Evolutionary conservation across 1,284 basidiomycete species (phyloP).

Genomic region (Puccinia hordei): DNA sequence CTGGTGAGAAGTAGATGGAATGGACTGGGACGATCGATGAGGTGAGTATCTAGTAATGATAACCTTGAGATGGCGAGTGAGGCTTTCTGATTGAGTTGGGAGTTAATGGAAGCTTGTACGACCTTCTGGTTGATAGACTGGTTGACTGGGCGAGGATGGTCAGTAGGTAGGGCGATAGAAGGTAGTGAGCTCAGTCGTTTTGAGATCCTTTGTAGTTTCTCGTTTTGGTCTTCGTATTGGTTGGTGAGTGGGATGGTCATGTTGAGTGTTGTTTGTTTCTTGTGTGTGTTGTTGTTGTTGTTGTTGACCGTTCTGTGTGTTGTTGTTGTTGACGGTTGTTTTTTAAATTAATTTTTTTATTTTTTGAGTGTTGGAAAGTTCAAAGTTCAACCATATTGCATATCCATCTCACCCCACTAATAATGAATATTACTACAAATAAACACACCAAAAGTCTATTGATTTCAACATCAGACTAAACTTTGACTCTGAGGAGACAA

Average conservation of each 20-base stretch:
- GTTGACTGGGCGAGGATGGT: slow-evolving; percentile 77
- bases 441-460: too few relatives aligned
- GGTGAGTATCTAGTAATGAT: slow-evolving; percentile 69
- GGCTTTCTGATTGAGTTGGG: slow-evolving; percentile 59
- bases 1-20: slow-evolving; percentile 90
- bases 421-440: too few relatives aligned
- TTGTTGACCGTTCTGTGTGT: too few relatives aligned
- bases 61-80: slow-evolving; percentile 66
- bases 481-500: too few relatives aligned
- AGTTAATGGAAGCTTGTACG: slow-evolving; percentile 68
- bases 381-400: too few relatives aligned
- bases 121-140: slow-evolving; percentile 68
- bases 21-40: slow-evolving; percentile 67
- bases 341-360: too few relatives aligned
- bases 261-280: too few relatives aligned
- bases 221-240: neutral
- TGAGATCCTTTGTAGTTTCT: neutral
- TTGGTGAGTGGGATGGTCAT: neutral
- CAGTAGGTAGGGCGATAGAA: slow-evolving; percentile 88
- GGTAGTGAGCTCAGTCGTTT: slow-evolving; percentile 10
- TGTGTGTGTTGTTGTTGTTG: too few relatives aligned
- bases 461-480: too few relatives aligned
- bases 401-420: too few relatives aligned
- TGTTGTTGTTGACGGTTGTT: too few relatives aligned
- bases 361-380: too few relatives aligned